Evolutionary conservation across 176 grass and related monocot genomes (phyloP), one percentile per base, ranked within the genome.

Genomic region (Juncus effusus): DNA sequence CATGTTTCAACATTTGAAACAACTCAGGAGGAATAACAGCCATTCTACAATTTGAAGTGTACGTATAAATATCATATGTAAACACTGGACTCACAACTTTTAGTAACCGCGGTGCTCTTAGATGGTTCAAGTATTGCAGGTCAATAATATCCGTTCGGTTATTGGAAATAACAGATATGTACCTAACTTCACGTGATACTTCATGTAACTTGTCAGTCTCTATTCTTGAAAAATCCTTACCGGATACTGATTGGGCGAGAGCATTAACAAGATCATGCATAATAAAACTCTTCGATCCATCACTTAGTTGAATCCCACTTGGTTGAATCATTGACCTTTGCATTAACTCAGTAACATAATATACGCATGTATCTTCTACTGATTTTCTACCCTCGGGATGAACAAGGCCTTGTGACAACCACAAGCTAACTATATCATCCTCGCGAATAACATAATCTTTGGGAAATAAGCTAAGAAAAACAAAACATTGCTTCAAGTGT

Each of bases 321-420:
- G 1, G 19, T 28, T 28, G 19, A 62, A 81, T 49, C 42, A 81
- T 44, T 55, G 79, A 81, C 10, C 71, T 47, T 12, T 70, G 72
- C 5, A 85, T 2, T 36, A 85, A 15, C 36, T 80, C 53, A 3
- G 65, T 40, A 36, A 80, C 60, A 50, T 68, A 85, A 7, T 36
- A 10, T 1, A 1, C 5, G 3, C 59, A 64, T n/a, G 73, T 54
- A 9, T 77, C 72, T 60, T 81, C 67, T 5, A 0, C 11, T 3
- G 35, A 40, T 40, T 55, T 14, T 39, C 2, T 57, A 15, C 40
- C 54, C 61, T 57, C 63, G 3, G 16, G 2, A 1, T 54, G 71
- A 51, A 81, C 16, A 38, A 80, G 73, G 6, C 40, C 56, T 42
- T 77, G 67, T 47, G 51, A 4, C 13, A 67, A 7, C 83, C 83